Conservation (phyloP, 768 basidiomycete species). For the Royoungia palumana region DNA sequence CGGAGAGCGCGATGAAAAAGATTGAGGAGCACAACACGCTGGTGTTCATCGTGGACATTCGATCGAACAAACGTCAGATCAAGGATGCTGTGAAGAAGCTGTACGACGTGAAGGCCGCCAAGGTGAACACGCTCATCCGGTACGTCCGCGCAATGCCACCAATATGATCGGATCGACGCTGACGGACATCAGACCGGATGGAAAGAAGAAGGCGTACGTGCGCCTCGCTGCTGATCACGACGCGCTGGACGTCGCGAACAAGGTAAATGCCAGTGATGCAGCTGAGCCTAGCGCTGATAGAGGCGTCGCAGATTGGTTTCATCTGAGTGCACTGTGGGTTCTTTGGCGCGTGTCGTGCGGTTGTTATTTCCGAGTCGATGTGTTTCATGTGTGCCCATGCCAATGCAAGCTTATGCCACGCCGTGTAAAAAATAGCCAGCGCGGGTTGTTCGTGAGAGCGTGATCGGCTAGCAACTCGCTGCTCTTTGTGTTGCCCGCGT, state of each 20-base stretch:
- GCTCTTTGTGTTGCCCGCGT: slow-evolving; percentile 4
- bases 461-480: neutral
- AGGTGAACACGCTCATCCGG: slow-evolving; percentile 98
- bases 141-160: slow-evolving; percentile 37
- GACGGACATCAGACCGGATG: slow-evolving; percentile 69
- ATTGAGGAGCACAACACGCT: slow-evolving; percentile 99
- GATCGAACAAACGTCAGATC: slow-evolving; percentile 97
- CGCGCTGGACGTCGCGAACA: slow-evolving; percentile 96
- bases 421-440: too few species aligned
- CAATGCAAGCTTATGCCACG: slow-evolving; percentile 8
- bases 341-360: neutral
- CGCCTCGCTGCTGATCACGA: slow-evolving; percentile 94
- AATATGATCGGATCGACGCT: neutral
- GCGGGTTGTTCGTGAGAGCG: neutral
- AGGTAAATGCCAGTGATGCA: too few species aligned
- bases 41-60: slow-evolving; percentile 95
- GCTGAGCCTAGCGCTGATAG: neutral
- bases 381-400: slow-evolving; percentile 7
- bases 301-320: slow-evolving; percentile 76
- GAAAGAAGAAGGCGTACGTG: slow-evolving; percentile 99
- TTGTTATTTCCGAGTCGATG: neutral
- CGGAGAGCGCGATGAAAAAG: slow-evolving; percentile 99
- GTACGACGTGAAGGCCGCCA: slow-evolving; percentile 94
- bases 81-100: slow-evolving; percentile 99
- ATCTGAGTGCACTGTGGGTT: slow-evolving; percentile 50